Evolutionary conservation across 2,329 filamentous ascomycete genomes (phyloP).

Genomic region (Colletotrichum sojae): DNA sequence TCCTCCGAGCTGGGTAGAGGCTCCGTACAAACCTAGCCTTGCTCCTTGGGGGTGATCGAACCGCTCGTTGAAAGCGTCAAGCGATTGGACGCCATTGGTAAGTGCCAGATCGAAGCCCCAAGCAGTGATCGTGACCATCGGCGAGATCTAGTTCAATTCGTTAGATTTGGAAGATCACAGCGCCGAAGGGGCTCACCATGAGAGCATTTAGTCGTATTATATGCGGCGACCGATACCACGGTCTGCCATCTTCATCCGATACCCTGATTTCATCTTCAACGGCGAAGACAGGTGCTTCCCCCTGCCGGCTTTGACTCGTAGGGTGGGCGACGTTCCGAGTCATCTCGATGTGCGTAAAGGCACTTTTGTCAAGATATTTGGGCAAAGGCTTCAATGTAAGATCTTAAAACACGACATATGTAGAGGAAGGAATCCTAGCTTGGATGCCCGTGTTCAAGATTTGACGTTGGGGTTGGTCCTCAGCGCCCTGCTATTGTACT

Average conservation of each 20-base stretch:
- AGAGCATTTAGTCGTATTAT: background rate
- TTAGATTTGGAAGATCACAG: background rate
- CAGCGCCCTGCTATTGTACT: no score
- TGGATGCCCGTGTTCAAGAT: background rate
- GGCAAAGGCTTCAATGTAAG: background rate
- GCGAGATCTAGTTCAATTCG: background rate
- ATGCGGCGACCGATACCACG: background rate
- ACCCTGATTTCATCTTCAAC: background rate
- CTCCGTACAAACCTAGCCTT: constrained; percentile 34
- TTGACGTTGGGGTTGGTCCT: no score
- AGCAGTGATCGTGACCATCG: constrained; percentile 3
- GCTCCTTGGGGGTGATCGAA: constrained; percentile 29
- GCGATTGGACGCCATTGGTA: constrained; percentile 30
- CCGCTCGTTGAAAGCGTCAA: constrained; percentile 32
- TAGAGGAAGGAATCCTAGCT: background rate
- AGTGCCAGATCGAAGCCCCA: constrained; percentile 35
- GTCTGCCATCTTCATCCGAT: background rate
- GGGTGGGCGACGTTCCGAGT: background rate
- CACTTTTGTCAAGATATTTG: background rate
- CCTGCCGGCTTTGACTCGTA: background rate
- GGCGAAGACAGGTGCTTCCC: background rate
- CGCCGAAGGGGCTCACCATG: background rate
- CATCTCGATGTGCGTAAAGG: background rate
- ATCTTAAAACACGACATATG: background rate
- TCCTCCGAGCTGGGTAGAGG: constrained; percentile 32